Percentiles rank a stretch among this genome's conserved stretches.
phyloP scores from a whole-genome alignment of 78 protist species.

The Goniomonas avonlea region DNA sequence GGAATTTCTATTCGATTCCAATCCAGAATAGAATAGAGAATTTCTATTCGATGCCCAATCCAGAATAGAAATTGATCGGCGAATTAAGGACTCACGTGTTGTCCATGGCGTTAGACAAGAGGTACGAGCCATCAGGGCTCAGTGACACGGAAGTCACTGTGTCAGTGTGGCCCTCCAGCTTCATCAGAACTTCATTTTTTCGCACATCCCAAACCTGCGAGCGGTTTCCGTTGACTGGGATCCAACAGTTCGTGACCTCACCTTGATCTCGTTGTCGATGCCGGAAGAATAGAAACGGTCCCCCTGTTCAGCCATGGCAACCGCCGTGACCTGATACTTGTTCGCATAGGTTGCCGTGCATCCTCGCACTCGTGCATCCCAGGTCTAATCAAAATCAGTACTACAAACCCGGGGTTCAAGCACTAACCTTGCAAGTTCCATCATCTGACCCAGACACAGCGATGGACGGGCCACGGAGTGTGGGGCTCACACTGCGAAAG shows the following conservation, averaged over 20 bases:
- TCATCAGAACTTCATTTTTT: slow-evolving; percentile 15
- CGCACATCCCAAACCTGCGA: slow-evolving; percentile 59
- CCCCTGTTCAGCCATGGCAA: slow-evolving; percentile 36
- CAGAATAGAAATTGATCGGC: no score
- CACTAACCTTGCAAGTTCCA: slow-evolving; percentile 24
- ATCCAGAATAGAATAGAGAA: no score
- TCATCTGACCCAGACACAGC: slow-evolving; percentile 1
- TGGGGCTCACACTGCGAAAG: neutral
- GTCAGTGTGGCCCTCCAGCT: slow-evolving; percentile 63
- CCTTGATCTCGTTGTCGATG: slow-evolving; percentile 61
- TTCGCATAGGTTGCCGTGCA: no score
- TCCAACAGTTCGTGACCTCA: no score
- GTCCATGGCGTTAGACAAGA: slow-evolving; percentile 72
- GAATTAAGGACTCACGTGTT: no score
- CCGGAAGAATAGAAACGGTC: slow-evolving; percentile 58
- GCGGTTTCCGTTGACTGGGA: neutral
- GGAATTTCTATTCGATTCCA: no score
- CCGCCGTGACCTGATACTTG: slow-evolving; percentile 56
- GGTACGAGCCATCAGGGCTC: slow-evolving; percentile 55
- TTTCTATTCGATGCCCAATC: no score
- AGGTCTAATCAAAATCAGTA: no score
- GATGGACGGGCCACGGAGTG: neutral
- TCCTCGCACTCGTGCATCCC: no score
- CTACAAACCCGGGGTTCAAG: no score
- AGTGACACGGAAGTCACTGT: slow-evolving; percentile 48